phyloP scores from a whole-genome alignment of 2,329 filamentous ascomycete genomes.

The Bipolaris cookei region DNA sequence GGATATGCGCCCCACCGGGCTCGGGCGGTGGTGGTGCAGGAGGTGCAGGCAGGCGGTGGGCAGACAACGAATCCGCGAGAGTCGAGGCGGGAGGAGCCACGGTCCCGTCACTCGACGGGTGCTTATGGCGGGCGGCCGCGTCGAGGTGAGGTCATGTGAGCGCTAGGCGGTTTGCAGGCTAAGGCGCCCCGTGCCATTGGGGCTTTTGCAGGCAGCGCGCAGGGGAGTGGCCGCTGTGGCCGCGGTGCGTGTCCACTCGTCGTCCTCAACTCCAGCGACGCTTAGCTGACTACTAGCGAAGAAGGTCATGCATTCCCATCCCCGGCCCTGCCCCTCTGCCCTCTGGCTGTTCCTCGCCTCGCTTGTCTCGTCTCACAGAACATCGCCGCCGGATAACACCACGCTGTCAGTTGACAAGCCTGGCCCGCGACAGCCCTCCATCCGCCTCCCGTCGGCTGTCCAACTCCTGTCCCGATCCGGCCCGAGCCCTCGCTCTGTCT shows the following conservation, averaged over 20 bases:
- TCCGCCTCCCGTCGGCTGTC: constrained; percentile 30
- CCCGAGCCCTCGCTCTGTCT: constrained; percentile 25
- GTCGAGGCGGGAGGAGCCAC: constrained; percentile 44
- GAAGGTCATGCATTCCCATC: constrained; percentile 44
- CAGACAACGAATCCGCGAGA: constrained; percentile 41
- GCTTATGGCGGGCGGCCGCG: constrained; percentile 28
- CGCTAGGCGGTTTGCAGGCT: constrained; percentile 23
- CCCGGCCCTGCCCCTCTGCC: constrained; percentile 42
- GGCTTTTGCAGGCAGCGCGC: constrained; percentile 24
- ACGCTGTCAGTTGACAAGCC: constrained; percentile 33
- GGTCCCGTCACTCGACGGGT: constrained; percentile 22
- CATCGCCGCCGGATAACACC: constrained; percentile 35
- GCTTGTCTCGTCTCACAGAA: constrained; percentile 27
- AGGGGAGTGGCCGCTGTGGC: constrained; percentile 28
- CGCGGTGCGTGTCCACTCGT: constrained; percentile 39
- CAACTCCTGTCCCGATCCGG: constrained; percentile 32
- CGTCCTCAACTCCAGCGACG: constrained; percentile 46
- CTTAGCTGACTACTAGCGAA: constrained; percentile 45
- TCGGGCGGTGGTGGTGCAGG: constrained; percentile 24
- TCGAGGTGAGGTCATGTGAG: constrained; percentile 36
- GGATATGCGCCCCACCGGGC: constrained; percentile 19
- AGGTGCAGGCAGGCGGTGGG: not conserved
- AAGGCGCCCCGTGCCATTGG: constrained; percentile 23
- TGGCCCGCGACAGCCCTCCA: constrained; percentile 29
- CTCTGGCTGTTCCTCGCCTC: constrained; percentile 26